These are phyloP conservation scores for Fusarium chaquense DNA, from an alignment of 2,329 filamentous ascomycete species.

Conservation along the genomic window DNA sequence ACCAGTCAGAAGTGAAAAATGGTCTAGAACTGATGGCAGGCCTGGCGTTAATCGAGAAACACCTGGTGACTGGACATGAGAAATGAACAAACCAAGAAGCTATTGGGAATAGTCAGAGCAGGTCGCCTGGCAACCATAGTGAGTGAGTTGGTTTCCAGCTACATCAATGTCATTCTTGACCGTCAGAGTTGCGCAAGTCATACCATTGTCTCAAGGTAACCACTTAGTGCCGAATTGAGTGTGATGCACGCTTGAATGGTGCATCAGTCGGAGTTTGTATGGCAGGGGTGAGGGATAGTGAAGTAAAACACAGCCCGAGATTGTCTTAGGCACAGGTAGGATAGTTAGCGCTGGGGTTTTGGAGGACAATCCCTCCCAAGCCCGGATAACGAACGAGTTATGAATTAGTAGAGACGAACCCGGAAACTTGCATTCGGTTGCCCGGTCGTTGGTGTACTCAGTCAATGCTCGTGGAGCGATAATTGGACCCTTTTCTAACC, in stretches of 20 bases:
- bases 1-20: slow-evolving; percentile 37
- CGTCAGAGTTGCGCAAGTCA: slow-evolving; percentile 39
- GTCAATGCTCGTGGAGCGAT: slow-evolving; percentile 19
- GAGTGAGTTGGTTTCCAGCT: slow-evolving; percentile 23
- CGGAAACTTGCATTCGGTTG: slow-evolving; percentile 35
- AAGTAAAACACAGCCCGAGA: slow-evolving; percentile 46
- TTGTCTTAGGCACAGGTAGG: slow-evolving; percentile 41
- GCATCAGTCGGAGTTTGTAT: slow-evolving; percentile 25
- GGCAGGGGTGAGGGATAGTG: slow-evolving; percentile 36
- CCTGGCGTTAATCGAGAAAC: slow-evolving; percentile 28
- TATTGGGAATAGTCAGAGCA: slow-evolving; percentile 2
- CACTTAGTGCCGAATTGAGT: slow-evolving; percentile 36
- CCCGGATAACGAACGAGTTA: slow-evolving; percentile 17
- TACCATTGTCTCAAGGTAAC: slow-evolving; percentile 45
- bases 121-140: slow-evolving; percentile 14
- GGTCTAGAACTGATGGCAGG: slow-evolving; percentile 44
- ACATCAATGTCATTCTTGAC: slow-evolving; percentile 24
- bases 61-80: slow-evolving; percentile 1
- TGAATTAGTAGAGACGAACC: slow-evolving; percentile 22
- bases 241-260: slow-evolving; percentile 26
- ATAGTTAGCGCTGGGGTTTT: slow-evolving; percentile 29
- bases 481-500: slow-evolving; percentile 34
- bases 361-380: slow-evolving; percentile 26
- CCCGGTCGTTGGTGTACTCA: slow-evolving; percentile 22
- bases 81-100: neutral